A percentile compares a stretch with the other conserved stretches of the same genome.
Evolutionary conservation across 208 protist genomes (phyloP).

Genomic region (Trypanosomatidae sp.): DNA sequence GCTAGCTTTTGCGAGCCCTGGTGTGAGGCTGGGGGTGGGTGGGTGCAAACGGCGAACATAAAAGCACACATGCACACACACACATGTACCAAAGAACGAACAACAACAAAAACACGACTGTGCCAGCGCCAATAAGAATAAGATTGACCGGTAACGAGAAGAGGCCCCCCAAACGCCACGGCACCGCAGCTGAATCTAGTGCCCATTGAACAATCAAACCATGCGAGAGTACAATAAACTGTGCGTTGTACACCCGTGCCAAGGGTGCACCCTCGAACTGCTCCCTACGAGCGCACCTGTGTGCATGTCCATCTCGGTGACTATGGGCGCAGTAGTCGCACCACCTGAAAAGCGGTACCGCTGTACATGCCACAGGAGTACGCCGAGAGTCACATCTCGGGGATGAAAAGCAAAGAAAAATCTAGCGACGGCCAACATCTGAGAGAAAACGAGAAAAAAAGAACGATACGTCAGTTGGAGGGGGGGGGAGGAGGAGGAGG

Average conservation of each 20-base stretch:
- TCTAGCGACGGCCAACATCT: neutral
- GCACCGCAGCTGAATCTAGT: neutral
- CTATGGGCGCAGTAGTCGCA: neutral
- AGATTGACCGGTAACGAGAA: no score
- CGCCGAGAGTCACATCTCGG: neutral
- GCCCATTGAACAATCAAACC: constrained; percentile 1
- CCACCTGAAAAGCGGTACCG: neutral
- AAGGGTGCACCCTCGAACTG: neutral
- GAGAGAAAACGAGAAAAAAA: neutral
- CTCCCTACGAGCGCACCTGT: neutral
- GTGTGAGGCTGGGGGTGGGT: neutral
- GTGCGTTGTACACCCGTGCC: neutral
- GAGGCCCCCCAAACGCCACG: no score
- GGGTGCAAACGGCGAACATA: neutral
- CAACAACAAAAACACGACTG: neutral
- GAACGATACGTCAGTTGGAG: neutral
- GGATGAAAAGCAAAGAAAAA: neutral
- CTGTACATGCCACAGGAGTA: neutral
- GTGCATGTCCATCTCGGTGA: neutral
- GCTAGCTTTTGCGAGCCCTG: neutral
- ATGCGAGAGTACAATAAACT: neutral
- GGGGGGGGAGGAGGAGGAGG: neutral
- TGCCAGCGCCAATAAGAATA: no score
- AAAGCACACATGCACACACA: neutral
- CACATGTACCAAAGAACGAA: neutral